Conservation (phyloP, 1,139 yeast genomes). For the Kluyveromyces sp. region DNA sequence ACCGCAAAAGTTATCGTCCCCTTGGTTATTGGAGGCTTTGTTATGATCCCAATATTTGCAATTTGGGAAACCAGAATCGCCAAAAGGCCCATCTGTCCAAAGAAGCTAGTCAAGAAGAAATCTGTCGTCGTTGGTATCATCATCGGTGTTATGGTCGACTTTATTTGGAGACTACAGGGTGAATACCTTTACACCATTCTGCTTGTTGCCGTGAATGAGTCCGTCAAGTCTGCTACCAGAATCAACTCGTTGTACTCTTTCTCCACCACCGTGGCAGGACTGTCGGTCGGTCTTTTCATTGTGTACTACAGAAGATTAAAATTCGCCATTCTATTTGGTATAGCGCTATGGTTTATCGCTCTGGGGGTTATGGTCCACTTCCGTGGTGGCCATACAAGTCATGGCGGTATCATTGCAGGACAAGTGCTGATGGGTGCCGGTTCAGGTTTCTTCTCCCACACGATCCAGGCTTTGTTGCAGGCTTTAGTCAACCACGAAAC, state of each 20-base stretch:
- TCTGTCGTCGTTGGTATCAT: constrained; percentile 50
- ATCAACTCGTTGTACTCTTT: constrained; percentile 58
- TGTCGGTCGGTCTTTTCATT: constrained; percentile 47
- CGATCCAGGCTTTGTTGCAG: constrained; percentile 57
- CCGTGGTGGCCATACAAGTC: constrained; percentile 40
- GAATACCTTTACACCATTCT: constrained; percentile 59
- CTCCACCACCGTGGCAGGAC: constrained; percentile 55
- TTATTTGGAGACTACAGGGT: constrained; percentile 61
- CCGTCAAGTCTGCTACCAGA: constrained; percentile 54
- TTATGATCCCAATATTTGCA: constrained; percentile 43
- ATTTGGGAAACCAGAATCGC: constrained; percentile 50
- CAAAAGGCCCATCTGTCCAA: constrained; percentile 48
- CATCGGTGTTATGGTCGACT: constrained; percentile 46
- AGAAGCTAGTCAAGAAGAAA: constrained; percentile 44
- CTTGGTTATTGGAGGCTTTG: constrained; percentile 44
- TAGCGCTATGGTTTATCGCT: constrained; percentile 45
- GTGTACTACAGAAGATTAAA: constrained; percentile 48
- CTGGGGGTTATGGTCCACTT: constrained; percentile 49
- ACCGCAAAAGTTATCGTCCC: constrained; percentile 56
- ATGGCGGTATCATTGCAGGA: constrained; percentile 55
- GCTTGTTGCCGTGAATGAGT: constrained; percentile 50
- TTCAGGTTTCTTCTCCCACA: constrained; percentile 63
- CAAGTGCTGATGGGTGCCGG: constrained; percentile 61
- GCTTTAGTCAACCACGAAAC: constrained; percentile 49
- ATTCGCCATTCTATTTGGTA: constrained; percentile 52